Evolutionary conservation across 2,329 filamentous ascomycete species (phyloP).

Genomic region (Aureobasidium lini): DNA sequence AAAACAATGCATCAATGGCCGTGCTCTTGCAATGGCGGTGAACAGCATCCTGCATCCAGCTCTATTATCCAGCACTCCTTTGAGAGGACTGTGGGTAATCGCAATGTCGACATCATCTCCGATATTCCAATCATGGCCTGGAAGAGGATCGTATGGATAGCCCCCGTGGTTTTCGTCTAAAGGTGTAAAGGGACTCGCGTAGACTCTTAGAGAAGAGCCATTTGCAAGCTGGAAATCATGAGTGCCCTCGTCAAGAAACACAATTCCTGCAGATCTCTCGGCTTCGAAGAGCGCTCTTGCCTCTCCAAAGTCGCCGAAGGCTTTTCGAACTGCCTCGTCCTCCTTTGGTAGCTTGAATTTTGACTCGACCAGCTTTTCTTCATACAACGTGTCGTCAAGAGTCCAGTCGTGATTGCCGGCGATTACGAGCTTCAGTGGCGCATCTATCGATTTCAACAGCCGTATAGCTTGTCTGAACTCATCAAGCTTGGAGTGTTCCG

Average conservation of each 20-base stretch:
- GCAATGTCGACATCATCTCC: slow-evolving; percentile 29
- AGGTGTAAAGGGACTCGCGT: slow-evolving; percentile 47
- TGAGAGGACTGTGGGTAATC: slow-evolving; percentile 35
- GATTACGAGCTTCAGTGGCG: slow-evolving; percentile 30
- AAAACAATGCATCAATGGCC: slow-evolving; percentile 48
- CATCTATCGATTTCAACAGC: slow-evolving; percentile 22
- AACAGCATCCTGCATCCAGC: slow-evolving; percentile 42
- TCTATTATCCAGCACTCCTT: slow-evolving; percentile 23
- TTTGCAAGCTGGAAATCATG: slow-evolving; percentile 39
- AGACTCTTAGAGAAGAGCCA: slow-evolving; percentile 44
- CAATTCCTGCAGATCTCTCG: slow-evolving; percentile 24
- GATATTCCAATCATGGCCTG: slow-evolving; percentile 27
- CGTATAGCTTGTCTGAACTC: slow-evolving; percentile 25
- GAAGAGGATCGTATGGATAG: slow-evolving; percentile 35
- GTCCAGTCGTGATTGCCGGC: slow-evolving; percentile 31
- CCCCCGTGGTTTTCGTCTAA: slow-evolving; percentile 47
- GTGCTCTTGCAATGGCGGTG: slow-evolving; percentile 36
- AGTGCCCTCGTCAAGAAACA: slow-evolving; percentile 47
- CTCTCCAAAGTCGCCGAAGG: background rate
- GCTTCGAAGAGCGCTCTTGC: slow-evolving; percentile 22
- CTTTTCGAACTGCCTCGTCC: background rate
- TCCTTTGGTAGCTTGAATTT: background rate
- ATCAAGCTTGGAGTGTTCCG: slow-evolving; percentile 23
- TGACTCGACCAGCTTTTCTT: background rate
- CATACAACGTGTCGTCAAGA: slow-evolving; percentile 17